Evolutionary conservation across 139 green algal genomes (phyloP).

Genomic region (Zygnema cylindricum): DNA sequence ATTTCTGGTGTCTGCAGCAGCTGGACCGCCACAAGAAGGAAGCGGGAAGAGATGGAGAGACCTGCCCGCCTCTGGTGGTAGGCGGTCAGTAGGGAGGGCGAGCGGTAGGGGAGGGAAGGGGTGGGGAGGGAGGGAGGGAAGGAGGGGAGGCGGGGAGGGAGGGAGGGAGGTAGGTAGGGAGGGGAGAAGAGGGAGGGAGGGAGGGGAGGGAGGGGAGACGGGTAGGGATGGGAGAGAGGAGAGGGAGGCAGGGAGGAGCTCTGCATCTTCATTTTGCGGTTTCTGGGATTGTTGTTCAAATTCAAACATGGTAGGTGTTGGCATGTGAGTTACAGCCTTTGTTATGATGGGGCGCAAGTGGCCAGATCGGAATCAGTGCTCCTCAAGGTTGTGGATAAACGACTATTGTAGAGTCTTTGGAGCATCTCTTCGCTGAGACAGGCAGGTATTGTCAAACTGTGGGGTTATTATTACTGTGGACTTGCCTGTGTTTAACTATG

Average conservation of each 20-base stretch:
- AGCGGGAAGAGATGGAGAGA: neutral
- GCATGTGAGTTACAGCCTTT: neutral
- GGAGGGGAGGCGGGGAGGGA: neutral
- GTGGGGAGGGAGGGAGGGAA: neutral
- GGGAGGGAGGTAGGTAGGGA: neutral
- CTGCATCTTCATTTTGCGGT: neutral
- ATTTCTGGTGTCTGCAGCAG: conserved; percentile 56
- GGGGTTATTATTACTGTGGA: no score
- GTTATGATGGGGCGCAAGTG: neutral
- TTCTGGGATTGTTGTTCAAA: neutral
- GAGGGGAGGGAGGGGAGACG: no score
- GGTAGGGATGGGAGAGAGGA: no score
- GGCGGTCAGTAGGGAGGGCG: neutral
- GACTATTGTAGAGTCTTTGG: conserved; percentile 90
- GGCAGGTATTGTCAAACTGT: no score
- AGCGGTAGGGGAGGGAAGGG: neutral
- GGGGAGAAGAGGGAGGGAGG: no score
- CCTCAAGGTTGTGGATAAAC: conserved; percentile 93
- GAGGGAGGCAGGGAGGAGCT: no score
- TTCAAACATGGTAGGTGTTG: neutral
- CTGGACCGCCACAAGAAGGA: conserved; percentile 36
- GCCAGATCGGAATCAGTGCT: conserved; percentile 86
- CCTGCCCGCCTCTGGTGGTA: conserved; percentile 36
- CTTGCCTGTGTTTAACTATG: no score
- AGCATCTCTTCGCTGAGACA: conserved; percentile 75